Percentiles rank a stretch among this genome's conserved stretches.
Evolutionary conservation across 2,329 filamentous ascomycete species (phyloP).

Genomic region (Cercospora zeina): DNA sequence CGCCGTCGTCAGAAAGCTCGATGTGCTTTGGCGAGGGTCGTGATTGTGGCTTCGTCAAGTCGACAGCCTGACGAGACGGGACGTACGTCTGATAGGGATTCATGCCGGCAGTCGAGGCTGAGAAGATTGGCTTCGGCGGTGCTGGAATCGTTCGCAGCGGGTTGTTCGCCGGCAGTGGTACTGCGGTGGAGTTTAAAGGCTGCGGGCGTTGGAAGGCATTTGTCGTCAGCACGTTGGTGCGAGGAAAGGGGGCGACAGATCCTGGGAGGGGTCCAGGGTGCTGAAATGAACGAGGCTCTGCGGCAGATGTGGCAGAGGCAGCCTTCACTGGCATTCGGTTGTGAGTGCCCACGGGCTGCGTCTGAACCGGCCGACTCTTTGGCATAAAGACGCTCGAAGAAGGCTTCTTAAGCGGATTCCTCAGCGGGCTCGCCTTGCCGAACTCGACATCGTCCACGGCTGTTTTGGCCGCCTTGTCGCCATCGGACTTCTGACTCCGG

Average conservation of each 20-base stretch:
- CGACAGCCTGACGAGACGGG: constrained; percentile 46
- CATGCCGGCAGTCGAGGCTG: constrained; percentile 45
- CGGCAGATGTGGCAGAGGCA: background rate
- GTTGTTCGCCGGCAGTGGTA: constrained; percentile 48
- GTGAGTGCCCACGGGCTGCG: constrained; percentile 17
- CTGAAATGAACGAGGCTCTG: background rate
- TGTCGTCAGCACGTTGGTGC: constrained; percentile 31
- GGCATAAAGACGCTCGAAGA: constrained; percentile 35
- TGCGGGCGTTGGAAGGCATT: constrained; percentile 9
- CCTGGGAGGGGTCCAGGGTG: constrained; percentile 16
- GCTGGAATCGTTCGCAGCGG: constrained; percentile 51
- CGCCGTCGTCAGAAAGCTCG: constrained; percentile 32
- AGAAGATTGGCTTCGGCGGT: constrained; percentile 55
- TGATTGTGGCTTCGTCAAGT: constrained; percentile 45
- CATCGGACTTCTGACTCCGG: constrained; percentile 18
- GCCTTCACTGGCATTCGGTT: constrained; percentile 14
- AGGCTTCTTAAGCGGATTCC: constrained; percentile 45
- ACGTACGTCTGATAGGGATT: constrained; percentile 26
- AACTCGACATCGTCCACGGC: constrained; percentile 49
- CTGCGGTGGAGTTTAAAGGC: constrained; percentile 7
- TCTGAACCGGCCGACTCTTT: constrained; percentile 24
- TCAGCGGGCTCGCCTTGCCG: constrained; percentile 59
- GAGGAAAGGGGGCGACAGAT: constrained; percentile 25
- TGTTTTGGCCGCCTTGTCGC: constrained; percentile 5
- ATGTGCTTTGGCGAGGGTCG: constrained; percentile 11